Conservation (phyloP, 2,329 filamentous ascomycete genomes). For the Xylariales sp. region DNA sequence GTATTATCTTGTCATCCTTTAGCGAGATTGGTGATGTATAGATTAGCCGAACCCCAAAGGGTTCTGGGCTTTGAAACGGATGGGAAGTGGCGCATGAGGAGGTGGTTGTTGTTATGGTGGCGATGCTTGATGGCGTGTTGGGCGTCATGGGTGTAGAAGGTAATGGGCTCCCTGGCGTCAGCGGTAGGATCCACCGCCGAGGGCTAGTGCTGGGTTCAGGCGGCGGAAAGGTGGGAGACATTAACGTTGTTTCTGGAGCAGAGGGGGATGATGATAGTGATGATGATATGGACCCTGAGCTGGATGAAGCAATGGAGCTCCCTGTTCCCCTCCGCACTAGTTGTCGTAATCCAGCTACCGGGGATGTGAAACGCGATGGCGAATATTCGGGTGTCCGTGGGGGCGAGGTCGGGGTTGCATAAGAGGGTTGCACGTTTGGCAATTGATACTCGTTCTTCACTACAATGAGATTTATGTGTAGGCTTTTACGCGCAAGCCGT, state of each 20-base stretch:
- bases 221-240: conserved; percentile 43
- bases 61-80: conserved; percentile 37
- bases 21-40: conserved; percentile 59
- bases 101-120: conserved; percentile 52
- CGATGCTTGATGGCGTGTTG: conserved; percentile 58
- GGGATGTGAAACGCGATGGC: conserved; percentile 49
- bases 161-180: conserved; percentile 56
- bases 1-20: conserved; percentile 61
- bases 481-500: conserved; percentile 64
- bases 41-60: conserved; percentile 64
- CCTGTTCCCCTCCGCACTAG: conserved; percentile 55
- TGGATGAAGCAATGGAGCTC: conserved; percentile 49
- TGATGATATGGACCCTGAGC: conserved; percentile 39
- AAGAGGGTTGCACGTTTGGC: conserved; percentile 52
- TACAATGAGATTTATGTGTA: conserved; percentile 69
- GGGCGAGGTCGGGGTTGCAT: conserved; percentile 49
- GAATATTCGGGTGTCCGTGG: conserved; percentile 49
- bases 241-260: conserved; percentile 36
- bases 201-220: conserved; percentile 42
- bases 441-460: conserved; percentile 68
- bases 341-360: conserved; percentile 52
- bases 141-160: conserved; percentile 62
- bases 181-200: conserved; percentile 47
- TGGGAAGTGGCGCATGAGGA: conserved; percentile 33
- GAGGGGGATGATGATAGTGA: not conserved